These are phyloP conservation scores for Dittrichia graveolens DNA, from an alignment of 129 eudicot species.

Conservation along the genomic window DNA sequence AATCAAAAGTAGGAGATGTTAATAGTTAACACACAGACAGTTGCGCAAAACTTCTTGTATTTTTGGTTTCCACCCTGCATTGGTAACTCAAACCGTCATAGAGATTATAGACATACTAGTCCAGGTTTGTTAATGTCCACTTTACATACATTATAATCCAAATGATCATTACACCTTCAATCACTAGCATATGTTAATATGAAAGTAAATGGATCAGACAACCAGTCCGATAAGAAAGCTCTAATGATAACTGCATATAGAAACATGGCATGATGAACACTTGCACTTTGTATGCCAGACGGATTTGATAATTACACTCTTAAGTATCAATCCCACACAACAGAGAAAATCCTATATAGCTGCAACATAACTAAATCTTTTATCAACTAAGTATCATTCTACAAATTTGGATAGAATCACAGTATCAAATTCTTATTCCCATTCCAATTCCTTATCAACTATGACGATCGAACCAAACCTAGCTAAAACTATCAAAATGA, in stretches of 20 bases:
- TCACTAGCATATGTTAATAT: not conserved
- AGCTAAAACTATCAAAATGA: too few relatives aligned
- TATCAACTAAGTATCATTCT: not conserved
- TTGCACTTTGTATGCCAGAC: not conserved
- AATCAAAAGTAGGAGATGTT: not conserved
- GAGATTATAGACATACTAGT: not conserved
- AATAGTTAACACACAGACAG: not conserved
- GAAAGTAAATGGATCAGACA: not conserved
- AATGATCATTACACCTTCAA: slow-evolving; percentile 1
- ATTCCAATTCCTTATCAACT: too few relatives aligned
- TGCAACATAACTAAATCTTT: not conserved
- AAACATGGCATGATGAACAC: not conserved
- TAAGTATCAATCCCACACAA: not conserved
- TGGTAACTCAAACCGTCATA: not conserved
- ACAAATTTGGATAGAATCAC: not conserved
- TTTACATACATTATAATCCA: not conserved
- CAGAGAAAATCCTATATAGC: not conserved
- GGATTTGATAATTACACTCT: not conserved
- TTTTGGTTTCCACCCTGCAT: not conserved
- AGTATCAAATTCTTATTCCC: too few relatives aligned
- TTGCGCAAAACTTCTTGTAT: not conserved
- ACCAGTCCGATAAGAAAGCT: not conserved
- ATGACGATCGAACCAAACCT: too few relatives aligned
- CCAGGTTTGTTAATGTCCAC: not conserved
- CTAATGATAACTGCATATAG: not conserved